Conservation (phyloP, 2,329 filamentous ascomycete species). For the Ceratocystis variospora region DNA sequence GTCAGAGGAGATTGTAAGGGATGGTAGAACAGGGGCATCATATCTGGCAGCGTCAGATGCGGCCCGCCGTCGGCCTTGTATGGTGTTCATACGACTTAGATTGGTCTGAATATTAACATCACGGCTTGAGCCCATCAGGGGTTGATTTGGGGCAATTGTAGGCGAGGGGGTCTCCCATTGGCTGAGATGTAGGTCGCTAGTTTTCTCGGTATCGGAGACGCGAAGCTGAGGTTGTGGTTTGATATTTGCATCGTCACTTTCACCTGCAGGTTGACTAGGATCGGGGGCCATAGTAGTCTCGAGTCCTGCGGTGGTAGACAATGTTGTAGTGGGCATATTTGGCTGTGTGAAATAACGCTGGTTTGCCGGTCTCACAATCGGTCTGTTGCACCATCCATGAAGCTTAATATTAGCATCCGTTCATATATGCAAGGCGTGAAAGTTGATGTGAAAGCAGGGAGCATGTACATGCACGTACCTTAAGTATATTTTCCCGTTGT, state of each 20-base stretch:
- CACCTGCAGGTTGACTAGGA: neutral
- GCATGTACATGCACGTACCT: slow-evolving; percentile 57
- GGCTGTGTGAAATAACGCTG: slow-evolving; percentile 48
- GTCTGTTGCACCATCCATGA: slow-evolving; percentile 29
- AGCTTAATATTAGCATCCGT: slow-evolving; percentile 11
- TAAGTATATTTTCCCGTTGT: slow-evolving; percentile 69
- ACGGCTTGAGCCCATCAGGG: neutral
- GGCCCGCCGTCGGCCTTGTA: slow-evolving; percentile 42
- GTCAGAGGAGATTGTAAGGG: slow-evolving; percentile 38
- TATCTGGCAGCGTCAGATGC: slow-evolving; percentile 66
- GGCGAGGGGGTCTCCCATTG: slow-evolving; percentile 18
- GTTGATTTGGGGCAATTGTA: neutral
- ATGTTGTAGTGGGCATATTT: slow-evolving; percentile 47
- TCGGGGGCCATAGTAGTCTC: slow-evolving; percentile 32
- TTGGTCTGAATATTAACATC: neutral
- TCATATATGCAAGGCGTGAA: neutral
- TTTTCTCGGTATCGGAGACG: slow-evolving; percentile 12
- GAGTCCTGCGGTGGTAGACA: slow-evolving; percentile 44
- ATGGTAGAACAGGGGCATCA: slow-evolving; percentile 34
- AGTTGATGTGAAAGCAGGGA: neutral
- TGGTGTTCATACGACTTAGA: neutral
- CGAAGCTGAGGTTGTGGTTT: neutral
- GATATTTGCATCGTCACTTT: neutral
- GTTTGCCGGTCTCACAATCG: slow-evolving; percentile 46
- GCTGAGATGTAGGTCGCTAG: slow-evolving; percentile 25